A percentile compares a stretch with the other conserved stretches of the same genome.
These are phyloP conservation scores for Lizonia empirigonia DNA, from an alignment of 2,329 filamentous ascomycete genomes.

Conservation along the genomic window DNA sequence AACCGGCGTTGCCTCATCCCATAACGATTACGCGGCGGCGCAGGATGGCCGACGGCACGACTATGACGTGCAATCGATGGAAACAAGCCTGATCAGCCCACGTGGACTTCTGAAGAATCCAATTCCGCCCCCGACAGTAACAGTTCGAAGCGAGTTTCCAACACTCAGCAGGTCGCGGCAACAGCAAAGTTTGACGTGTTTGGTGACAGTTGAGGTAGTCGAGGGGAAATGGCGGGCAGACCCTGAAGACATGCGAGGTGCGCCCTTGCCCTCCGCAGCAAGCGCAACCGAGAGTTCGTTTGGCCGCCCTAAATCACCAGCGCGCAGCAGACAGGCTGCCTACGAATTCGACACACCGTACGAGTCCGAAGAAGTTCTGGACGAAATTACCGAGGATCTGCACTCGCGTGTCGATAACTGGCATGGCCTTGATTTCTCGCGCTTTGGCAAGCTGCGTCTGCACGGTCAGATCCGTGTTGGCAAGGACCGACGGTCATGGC, in stretches of 20 bases:
- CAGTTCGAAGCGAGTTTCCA: constrained; percentile 94
- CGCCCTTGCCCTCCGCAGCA: constrained; percentile 56
- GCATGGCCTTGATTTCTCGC: constrained; percentile 92
- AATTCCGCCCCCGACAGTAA: constrained; percentile 89
- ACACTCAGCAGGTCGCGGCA: constrained; percentile 90
- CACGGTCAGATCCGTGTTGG: constrained; percentile 91
- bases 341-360: constrained; percentile 60
- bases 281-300: constrained; percentile 54
- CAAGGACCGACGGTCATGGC: constrained; percentile 96
- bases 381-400: constrained; percentile 84
- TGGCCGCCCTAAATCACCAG: constrained; percentile 62
- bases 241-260: constrained; percentile 72
- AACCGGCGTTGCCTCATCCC: constrained; percentile 73
- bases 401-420: constrained; percentile 93
- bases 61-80: constrained; percentile 96
- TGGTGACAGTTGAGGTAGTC: constrained; percentile 91
- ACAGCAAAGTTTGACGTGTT: constrained; percentile 91
- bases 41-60: constrained; percentile 81
- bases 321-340: constrained; percentile 50
- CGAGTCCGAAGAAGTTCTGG: constrained; percentile 75
- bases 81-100: constrained; percentile 78
- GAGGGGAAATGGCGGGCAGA: constrained; percentile 90
- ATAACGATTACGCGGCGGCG: constrained; percentile 79
- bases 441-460: constrained; percentile 90
- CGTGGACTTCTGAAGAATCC: constrained; percentile 76